A percentile compares a stretch with the other conserved stretches of the same genome.
Evolutionary conservation across 768 basidiomycete species (phyloP).

Genomic region (Pleurotus cornucopiae): DNA sequence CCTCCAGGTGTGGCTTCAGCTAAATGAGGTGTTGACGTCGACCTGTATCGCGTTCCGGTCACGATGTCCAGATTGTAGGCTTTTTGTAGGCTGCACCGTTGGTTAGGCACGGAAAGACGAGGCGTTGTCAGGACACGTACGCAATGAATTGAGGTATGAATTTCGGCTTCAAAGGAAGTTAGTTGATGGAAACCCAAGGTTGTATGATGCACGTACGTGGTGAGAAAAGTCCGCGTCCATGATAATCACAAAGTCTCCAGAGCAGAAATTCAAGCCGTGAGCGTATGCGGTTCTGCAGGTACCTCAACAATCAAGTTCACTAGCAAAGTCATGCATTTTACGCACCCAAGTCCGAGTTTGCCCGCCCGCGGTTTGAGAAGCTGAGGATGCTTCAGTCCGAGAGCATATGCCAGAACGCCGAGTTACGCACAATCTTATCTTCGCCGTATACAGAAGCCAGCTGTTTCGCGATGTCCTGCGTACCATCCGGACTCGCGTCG

Average conservation of each 20-base stretch:
- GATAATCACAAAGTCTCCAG: constrained; percentile 91
- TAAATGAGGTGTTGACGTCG: constrained; percentile 52
- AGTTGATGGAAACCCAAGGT: background rate
- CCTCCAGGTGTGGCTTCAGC: constrained; percentile 70
- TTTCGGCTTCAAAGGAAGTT: constrained; percentile 60
- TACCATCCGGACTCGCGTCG: constrained; percentile 90
- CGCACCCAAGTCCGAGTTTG: constrained; percentile 86
- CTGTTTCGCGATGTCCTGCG: constrained; percentile 82
- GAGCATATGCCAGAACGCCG: background rate
- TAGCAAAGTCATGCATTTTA: background rate
- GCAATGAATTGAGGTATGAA: constrained; percentile 92
- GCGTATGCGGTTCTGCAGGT: constrained; percentile 80
- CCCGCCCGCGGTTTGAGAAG: constrained; percentile 83
- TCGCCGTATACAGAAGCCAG: constrained; percentile 78
- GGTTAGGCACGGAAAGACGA: constrained; percentile 4
- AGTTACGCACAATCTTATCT: constrained; percentile 61
- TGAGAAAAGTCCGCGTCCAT: constrained; percentile 98
- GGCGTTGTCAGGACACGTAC: constrained; percentile 30
- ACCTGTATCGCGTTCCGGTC: constrained; percentile 85
- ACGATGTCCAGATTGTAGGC: constrained; percentile 90
- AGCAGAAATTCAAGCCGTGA: constrained; percentile 84
- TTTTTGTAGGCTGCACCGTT: constrained; percentile 61
- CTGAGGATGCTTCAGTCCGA: constrained; percentile 28
- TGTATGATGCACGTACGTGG: constrained; percentile 53
- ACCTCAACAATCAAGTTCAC: background rate